These are phyloP conservation scores for Byssothecium circinans DNA, from an alignment of 2,329 filamentous ascomycete genomes.

Conservation along the genomic window DNA sequence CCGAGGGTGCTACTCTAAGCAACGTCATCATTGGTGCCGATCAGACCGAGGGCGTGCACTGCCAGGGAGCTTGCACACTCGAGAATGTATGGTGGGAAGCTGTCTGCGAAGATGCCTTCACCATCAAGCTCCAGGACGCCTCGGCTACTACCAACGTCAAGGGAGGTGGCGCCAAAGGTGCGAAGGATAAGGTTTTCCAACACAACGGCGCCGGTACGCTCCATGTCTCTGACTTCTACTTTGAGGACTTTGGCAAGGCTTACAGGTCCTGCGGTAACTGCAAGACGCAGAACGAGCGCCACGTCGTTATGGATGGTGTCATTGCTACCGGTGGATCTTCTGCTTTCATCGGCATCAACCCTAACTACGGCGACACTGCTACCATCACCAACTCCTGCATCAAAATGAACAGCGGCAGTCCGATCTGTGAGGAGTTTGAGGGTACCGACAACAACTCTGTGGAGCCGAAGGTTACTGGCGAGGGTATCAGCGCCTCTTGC, in stretches of 20 bases:
- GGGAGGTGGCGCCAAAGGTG: constrained; percentile 46
- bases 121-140: constrained; percentile 38
- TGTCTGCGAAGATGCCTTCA: constrained; percentile 44
- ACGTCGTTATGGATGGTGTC: constrained; percentile 50
- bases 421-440: constrained; percentile 41
- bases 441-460: constrained; percentile 28
- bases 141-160: constrained; percentile 37
- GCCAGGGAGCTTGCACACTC: constrained; percentile 53
- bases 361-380: constrained; percentile 55
- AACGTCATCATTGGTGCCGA: constrained; percentile 59
- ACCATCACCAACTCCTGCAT: constrained; percentile 35
- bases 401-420: constrained; percentile 24
- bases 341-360: constrained; percentile 54
- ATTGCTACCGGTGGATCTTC: constrained; percentile 47
- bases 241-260: constrained; percentile 45
- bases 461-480: constrained; percentile 33
- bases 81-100: constrained; percentile 49
- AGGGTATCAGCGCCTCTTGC: constrained; percentile 32
- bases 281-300: constrained; percentile 52
- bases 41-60: constrained; percentile 57
- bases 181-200: constrained; percentile 47
- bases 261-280: constrained; percentile 54
- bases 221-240: constrained; percentile 41
- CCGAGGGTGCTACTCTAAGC: constrained; percentile 54
- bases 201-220: constrained; percentile 46